Evolutionary conservation across 2,329 filamentous ascomycete species (phyloP), one percentile per base, ranked within the genome.

Genomic region (Hirsutella minnesotensis): DNA sequence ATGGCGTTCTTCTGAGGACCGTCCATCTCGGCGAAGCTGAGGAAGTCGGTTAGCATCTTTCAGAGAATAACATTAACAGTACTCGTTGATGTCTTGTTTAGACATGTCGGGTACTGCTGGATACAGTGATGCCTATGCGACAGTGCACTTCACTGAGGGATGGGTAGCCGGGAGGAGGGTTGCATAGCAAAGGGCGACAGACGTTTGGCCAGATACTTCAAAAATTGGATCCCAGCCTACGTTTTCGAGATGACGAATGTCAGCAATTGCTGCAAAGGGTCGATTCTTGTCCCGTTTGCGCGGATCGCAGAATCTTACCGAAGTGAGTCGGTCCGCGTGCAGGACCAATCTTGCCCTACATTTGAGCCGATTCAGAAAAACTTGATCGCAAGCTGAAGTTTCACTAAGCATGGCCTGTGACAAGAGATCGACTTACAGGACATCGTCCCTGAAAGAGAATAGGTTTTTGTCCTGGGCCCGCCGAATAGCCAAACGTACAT

Each of bases 161-260:
- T 13, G 8, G 10, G 8, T 13, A 33, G 31, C 15, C 31, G 8
- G 31, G 2, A 10, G 38, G 20, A 5, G n/a, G 16, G 5, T 20
- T 19, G 29, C 3, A 16, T 16, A 2, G 3, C 31, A 18, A 18
- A 16, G 31, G 12, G 19, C 21, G 35, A 64, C 73, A 57, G 61
- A 78, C 68, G 92, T 98, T 65, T 86, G 70, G 35, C 89, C 89
- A 50, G 94, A 75, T 53, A 94, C 90, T 66, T 98, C 92, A 55
- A 98, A 98, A 50, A 94, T 83, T 2, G 92, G 79, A 62, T 98
- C 92, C 92, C 92, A 98, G 38, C 90, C 89, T 94, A 49, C 21
- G 39, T 3, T 7, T 27, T 19, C 2, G 9, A 13, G 9, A 18
- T 34, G 13, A 24, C 9, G 5, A 22, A n/a, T 34, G 15, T 15